Evolutionary conservation across 257 asterid species (phyloP), one percentile per base, ranked within the genome.

Genomic region (Nicotiana otophora): DNA sequence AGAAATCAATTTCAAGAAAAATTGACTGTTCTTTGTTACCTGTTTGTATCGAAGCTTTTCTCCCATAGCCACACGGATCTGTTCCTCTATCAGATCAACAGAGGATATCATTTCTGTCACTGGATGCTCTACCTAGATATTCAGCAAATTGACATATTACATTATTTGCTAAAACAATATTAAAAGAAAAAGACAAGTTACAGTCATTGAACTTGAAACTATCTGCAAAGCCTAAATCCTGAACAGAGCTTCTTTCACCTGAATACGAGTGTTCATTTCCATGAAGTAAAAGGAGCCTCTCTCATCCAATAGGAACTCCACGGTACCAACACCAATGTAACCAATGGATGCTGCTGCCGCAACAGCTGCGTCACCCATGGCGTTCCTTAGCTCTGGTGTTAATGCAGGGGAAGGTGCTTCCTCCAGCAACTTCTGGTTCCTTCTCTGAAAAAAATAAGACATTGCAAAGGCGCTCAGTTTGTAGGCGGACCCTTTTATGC

Each of bases 301-400:
- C 88, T 96, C 98, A 81, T 96, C 99, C 91, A 96, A 81, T 88
- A 96, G 97, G 90, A 96, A 96, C 89, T 96, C 99, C 19, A 96
- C 82, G 20, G 99, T 96, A 69, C 99, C 99, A 63, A 96, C 99
- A 67, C 99, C 99, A 33, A 96, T 70, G 83, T 96, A 96, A 69
- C 99, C 99, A 84, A 96, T 96, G 20, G 99, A 94, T 61, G 98
- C 94, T 55, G 99, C 99, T n/a, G 99, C 99, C 77, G 99, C 94
- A 75, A 96, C 98, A 80, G 99, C 99, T 77, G 99, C 99, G 88
- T 96, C 99, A 81, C 99, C 99, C 99, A 96, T 96, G 84, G 98
- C 98, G 86, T 93, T 96, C 79, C 99, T 91, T 82, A 96, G 85
- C 84, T 94, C 99, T 20, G 96, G 84, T 80, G 98, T 93, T 84